phyloP scores from a whole-genome alignment of 345 rosid species.

The Salix dunnii region DNA sequence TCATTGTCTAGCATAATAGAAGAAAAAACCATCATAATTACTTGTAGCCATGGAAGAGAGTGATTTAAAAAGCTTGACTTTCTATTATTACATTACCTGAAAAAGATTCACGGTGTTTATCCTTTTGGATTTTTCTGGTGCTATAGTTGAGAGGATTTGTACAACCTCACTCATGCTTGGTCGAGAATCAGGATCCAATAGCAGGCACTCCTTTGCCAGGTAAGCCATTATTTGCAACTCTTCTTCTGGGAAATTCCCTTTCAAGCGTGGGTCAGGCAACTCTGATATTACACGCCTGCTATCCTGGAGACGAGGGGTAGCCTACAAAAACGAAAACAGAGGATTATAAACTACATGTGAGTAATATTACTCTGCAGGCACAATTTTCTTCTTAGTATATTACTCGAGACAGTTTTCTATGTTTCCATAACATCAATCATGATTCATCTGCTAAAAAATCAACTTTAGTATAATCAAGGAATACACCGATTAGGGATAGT shows the following conservation, averaged over 20 bases:
- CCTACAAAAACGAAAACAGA: constrained; percentile 39
- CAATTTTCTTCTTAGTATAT: background rate
- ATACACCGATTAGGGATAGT: background rate
- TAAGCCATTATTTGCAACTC: constrained; percentile 94
- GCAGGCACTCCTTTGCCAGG: constrained; percentile 88
- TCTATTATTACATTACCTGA: constrained; percentile 41
- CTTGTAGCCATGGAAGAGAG: background rate
- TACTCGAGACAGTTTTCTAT: background rate
- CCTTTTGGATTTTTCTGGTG: constrained; percentile 66
- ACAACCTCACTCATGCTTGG: constrained; percentile 98
- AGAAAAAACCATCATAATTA: background rate
- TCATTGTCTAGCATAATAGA: background rate
- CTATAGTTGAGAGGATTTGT: constrained; percentile 85
- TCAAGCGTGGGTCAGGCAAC: constrained; percentile 76
- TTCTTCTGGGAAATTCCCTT: constrained; percentile 68
- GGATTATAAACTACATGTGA: background rate
- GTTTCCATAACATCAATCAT: background rate
- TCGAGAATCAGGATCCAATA: constrained; percentile 80
- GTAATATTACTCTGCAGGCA: background rate
- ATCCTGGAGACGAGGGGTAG: constrained; percentile 76
- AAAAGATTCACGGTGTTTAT: constrained; percentile 57
- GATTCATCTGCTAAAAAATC: background rate
- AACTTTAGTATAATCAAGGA: background rate
- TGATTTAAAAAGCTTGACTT: background rate
- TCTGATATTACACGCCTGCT: constrained; percentile 59